These are phyloP conservation scores for Calonectria henricotiae DNA, from an alignment of 2,329 filamentous ascomycete genomes.

Conservation along the genomic window DNA sequence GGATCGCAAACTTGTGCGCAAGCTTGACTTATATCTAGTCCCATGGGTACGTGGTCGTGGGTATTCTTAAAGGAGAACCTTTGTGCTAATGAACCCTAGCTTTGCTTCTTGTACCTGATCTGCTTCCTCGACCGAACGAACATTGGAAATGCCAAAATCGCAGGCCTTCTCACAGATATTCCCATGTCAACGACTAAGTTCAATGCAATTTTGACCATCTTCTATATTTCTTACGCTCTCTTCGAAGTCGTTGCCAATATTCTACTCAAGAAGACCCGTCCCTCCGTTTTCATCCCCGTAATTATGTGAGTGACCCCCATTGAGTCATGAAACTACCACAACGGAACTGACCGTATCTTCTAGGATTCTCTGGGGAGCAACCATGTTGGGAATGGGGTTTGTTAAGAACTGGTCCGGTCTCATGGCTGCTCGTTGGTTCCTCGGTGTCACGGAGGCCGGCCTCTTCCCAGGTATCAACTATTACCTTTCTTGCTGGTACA, in stretches of 20 bases:
- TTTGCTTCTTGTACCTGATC: constrained; percentile 81
- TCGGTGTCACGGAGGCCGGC: constrained; percentile 83
- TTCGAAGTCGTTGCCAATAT: constrained; percentile 87
- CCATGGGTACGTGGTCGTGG: constrained; percentile 66
- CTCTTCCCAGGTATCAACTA: constrained; percentile 85
- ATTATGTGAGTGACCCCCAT: constrained; percentile 77
- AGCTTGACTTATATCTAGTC: constrained; percentile 74
- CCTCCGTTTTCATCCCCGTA: constrained; percentile 84
- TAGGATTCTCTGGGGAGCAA: constrained; percentile 76
- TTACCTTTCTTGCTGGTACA: constrained; percentile 90
- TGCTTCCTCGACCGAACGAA: constrained; percentile 85
- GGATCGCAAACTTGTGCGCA: constrained; percentile 76
- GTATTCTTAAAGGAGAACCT: neutral
- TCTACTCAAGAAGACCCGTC: constrained; percentile 82
- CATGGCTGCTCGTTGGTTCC: constrained; percentile 79
- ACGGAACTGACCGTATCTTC: constrained; percentile 43
- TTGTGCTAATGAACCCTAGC: constrained; percentile 56
- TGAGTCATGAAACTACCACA: neutral
- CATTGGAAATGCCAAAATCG: constrained; percentile 80
- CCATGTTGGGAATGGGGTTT: constrained; percentile 81
- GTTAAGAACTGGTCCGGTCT: constrained; percentile 76
- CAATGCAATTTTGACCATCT: constrained; percentile 84
- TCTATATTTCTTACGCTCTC: constrained; percentile 88
- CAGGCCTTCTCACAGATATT: constrained; percentile 70
- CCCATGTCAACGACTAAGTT: constrained; percentile 77